phyloP scores from a whole-genome alignment of 108 stramenopile genomes.

The Nitzschia inconspicua region DNA sequence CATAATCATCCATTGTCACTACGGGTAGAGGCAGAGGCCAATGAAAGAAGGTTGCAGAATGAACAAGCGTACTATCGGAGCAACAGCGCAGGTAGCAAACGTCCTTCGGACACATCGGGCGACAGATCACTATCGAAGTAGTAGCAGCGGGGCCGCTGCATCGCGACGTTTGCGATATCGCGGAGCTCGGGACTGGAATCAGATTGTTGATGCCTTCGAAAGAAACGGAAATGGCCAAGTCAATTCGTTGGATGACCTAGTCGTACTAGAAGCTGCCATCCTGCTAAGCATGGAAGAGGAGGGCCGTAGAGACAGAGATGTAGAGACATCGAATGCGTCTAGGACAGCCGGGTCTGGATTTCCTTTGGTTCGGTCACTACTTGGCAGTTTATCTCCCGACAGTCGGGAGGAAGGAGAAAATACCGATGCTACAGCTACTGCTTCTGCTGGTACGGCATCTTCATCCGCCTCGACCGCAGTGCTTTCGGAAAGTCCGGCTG shows the following conservation, averaged over 20 bases:
- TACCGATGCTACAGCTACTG: slow-evolving; percentile 2
- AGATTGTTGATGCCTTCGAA: slow-evolving; percentile 40
- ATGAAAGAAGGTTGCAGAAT: slow-evolving; percentile 61
- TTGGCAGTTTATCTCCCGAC: not conserved
- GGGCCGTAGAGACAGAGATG: not conserved
- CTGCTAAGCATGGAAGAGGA: slow-evolving; percentile 46
- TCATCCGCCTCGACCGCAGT: slow-evolving; percentile 1
- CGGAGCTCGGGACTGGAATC: slow-evolving; percentile 34
- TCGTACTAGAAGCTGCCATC: slow-evolving; percentile 71
- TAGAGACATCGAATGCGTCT: not conserved
- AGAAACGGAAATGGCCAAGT: slow-evolving; percentile 20
- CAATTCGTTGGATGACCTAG: slow-evolving; percentile 56
- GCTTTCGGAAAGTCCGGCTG: slow-evolving; percentile 2
- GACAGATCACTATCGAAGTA: not conserved
- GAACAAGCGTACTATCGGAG: slow-evolving; percentile 46
- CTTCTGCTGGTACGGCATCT: slow-evolving; percentile 1
- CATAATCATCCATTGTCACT: slow-evolving; percentile 59
- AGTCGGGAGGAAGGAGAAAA: slow-evolving; percentile 4
- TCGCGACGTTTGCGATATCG: not conserved
- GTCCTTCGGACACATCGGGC: not conserved
- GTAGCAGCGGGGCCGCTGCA: not conserved
- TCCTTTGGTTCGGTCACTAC: slow-evolving; percentile 27
- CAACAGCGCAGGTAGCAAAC: not conserved
- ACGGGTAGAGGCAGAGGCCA: slow-evolving; percentile 58
- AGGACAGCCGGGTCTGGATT: slow-evolving; percentile 22